Evolutionary conservation across 192 early-diverging fungal genomes (phyloP).

Genomic region (Podila epicladia): DNA sequence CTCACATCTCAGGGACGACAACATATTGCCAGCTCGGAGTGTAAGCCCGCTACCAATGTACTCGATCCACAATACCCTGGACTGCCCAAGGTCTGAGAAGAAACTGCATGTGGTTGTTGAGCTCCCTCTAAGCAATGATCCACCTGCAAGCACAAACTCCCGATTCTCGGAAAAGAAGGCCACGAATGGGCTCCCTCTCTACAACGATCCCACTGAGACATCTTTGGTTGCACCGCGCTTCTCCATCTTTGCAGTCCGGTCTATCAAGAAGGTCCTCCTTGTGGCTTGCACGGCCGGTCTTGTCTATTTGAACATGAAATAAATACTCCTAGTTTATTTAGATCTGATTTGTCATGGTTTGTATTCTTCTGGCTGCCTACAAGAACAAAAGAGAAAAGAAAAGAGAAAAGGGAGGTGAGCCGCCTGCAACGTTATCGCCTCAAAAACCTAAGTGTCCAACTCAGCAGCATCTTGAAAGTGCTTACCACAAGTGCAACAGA

Average conservation of each 20-base stretch:
- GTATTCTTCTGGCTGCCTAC: background rate
- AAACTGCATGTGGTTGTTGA: background rate
- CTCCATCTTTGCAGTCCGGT: background rate
- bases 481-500: slow-evolving; percentile 73
- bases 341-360: background rate
- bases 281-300: background rate
- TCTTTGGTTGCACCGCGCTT: background rate
- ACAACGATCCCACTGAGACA: background rate
- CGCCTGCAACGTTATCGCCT: background rate
- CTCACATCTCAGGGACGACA: background rate
- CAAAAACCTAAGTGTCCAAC: background rate
- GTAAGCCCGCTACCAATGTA: too few relatives aligned
- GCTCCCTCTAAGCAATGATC: background rate
- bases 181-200: background rate
- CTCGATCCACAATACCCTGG: too few relatives aligned
- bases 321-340: too few relatives aligned
- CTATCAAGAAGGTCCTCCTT: background rate
- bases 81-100: background rate
- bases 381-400: background rate
- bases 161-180: background rate
- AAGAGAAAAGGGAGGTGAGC: background rate
- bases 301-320: background rate
- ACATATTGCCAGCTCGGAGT: background rate
- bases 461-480: background rate
- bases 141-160: background rate